Conservation (phyloP, 345 rosid species). For the Salix brachista region DNA sequence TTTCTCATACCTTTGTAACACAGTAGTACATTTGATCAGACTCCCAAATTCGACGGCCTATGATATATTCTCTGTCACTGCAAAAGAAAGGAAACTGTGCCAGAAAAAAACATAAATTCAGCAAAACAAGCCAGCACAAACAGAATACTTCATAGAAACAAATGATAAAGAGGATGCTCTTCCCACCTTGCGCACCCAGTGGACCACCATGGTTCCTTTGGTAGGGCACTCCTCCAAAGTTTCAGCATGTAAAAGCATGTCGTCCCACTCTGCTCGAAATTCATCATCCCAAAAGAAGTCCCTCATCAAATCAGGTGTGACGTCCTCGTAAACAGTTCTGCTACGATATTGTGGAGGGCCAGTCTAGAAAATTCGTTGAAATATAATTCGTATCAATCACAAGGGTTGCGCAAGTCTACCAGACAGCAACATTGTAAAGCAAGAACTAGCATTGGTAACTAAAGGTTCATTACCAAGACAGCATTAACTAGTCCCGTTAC, state of each 20-base stretch:
- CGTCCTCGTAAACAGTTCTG: conserved; percentile 82
- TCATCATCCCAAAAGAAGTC: conserved; percentile 99
- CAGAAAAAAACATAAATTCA: background rate
- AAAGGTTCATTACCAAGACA: background rate
- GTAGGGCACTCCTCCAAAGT: conserved; percentile 64
- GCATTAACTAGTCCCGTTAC: background rate
- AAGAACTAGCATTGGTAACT: background rate
- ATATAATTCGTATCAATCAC: conserved; percentile 21
- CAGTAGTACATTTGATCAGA: conserved; percentile 72
- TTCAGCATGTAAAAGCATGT: conserved; percentile 62
- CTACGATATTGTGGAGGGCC: conserved; percentile 94
- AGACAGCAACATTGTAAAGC: background rate
- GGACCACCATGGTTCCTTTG: conserved; percentile 79
- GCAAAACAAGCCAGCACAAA: conserved; percentile 6
- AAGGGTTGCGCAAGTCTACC: background rate
- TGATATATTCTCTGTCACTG: conserved; percentile 88
- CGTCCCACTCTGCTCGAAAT: conserved; percentile 77
- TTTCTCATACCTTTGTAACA: conserved; percentile 67
- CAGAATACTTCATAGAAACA: conserved; percentile 1
- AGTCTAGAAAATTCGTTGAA: conserved; percentile 34
- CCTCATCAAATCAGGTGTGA: conserved; percentile 77
- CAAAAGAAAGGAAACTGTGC: conserved; percentile 98
- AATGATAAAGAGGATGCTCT: conserved; percentile 1
- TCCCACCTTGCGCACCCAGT: conserved; percentile 89
- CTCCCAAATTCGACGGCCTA: conserved; percentile 95